A percentile compares a stretch with the other conserved stretches of the same genome.
Conservation (phyloP, 1,284 basidiomycete genomes). For the Ustilago tritici region DNA sequence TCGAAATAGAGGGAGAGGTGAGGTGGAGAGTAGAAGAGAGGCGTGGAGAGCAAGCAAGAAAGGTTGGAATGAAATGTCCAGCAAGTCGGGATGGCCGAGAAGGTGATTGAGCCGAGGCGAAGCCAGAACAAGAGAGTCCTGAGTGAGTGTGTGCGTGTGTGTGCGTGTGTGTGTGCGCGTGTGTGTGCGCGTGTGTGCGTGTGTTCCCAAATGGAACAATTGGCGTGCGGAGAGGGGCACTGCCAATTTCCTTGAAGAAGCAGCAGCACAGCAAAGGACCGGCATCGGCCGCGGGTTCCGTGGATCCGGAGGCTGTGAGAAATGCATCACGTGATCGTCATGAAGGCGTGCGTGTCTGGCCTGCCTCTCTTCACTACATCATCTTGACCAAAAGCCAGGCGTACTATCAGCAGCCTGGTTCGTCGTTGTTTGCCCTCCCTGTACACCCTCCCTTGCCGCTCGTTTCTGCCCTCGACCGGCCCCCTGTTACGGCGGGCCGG, state of each 20-base stretch:
- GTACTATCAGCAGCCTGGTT: too few species aligned
- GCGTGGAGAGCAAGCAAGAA: neutral
- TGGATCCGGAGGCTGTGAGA: neutral
- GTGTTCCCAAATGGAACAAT: neutral
- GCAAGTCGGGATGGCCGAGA: conserved; percentile 4
- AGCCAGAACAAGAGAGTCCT: neutral
- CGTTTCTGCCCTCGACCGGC: too few species aligned
- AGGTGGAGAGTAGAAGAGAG: neutral
- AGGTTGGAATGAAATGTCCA: neutral
- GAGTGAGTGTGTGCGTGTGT: neutral
- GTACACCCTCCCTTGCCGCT: too few species aligned
- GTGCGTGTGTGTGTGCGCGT: neutral
- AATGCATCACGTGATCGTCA: too few species aligned
- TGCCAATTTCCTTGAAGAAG: neutral
- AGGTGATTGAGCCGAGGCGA: neutral
- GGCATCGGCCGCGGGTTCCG: neutral
- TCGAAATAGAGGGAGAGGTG: neutral
- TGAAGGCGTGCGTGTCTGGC: too few species aligned
- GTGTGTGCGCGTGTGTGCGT: neutral
- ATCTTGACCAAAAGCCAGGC: too few species aligned
- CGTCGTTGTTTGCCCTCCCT: too few species aligned
- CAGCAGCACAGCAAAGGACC: neutral
- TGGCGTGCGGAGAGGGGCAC: conserved; percentile 7
- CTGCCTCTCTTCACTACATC: too few species aligned
- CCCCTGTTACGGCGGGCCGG: too few species aligned